Conservation (phyloP, 257 asterid species). For the Przewalskia tangutica region DNA sequence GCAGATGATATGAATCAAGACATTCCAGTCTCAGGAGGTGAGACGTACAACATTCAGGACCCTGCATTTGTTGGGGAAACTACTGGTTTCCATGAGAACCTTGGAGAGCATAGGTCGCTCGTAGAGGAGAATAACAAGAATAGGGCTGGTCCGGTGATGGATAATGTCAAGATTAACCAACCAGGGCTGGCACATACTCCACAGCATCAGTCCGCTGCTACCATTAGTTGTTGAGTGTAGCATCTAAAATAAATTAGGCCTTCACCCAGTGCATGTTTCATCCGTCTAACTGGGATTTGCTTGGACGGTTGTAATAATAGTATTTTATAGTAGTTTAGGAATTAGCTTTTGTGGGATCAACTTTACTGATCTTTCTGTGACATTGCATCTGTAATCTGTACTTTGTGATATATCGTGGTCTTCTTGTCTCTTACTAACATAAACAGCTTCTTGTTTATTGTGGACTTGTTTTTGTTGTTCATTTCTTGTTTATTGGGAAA, state of each 20-base stretch:
- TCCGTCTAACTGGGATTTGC: background rate
- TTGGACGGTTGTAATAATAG: background rate
- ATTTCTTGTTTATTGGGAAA: background rate
- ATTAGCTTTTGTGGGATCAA: background rate
- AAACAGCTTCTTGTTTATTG: background rate
- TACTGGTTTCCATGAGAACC: background rate
- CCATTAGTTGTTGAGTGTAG: constrained; percentile 53
- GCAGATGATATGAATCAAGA: background rate
- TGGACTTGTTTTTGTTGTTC: background rate
- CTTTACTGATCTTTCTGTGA: background rate
- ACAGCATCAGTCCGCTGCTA: constrained; percentile 50
- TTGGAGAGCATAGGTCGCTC: constrained; percentile 11
- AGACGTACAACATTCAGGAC: background rate
- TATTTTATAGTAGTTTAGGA: background rate
- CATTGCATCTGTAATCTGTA: background rate
- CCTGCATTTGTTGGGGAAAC: constrained; percentile 3
- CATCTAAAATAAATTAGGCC: background rate
- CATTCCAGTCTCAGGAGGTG: background rate
- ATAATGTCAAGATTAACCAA: constrained; percentile 37
- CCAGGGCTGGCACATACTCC: constrained; percentile 25
- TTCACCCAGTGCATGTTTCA: background rate
- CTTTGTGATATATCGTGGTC: background rate
- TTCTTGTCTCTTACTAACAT: background rate
- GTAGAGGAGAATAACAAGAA: constrained; percentile 28
- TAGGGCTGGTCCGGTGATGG: constrained; percentile 22